These are phyloP conservation scores for Orbilia oligospora DNA, from an alignment of 2,329 filamentous ascomycete genomes.

Conservation along the genomic window DNA sequence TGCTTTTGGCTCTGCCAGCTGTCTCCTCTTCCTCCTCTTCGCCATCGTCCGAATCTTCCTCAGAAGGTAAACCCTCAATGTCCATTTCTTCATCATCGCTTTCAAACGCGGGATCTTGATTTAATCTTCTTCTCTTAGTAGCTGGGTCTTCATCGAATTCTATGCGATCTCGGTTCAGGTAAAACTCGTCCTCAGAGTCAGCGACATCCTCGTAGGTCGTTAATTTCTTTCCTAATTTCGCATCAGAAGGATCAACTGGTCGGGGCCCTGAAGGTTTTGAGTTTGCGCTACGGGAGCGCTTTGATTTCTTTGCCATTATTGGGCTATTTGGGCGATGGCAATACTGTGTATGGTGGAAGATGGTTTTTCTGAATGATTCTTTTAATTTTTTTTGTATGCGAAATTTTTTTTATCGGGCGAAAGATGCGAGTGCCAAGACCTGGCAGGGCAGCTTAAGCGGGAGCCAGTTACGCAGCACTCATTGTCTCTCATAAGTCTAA, in stretches of 20 bases:
- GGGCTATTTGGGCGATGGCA: conserved; percentile 39
- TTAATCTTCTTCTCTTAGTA: conserved; percentile 81
- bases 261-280: conserved; percentile 68
- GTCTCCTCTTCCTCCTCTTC: conserved; percentile 69
- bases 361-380: neutral
- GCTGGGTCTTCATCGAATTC: conserved; percentile 83
- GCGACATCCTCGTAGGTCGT: conserved; percentile 79
- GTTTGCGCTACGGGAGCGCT: conserved; percentile 72
- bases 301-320: conserved; percentile 78
- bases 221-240: conserved; percentile 72
- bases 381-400: conserved; percentile 19
- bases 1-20: conserved; percentile 68
- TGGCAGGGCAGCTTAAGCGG: neutral
- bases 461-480: conserved; percentile 26
- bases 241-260: conserved; percentile 73
- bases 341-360: neutral
- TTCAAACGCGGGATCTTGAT: conserved; percentile 65
- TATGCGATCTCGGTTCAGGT: conserved; percentile 86
- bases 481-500: neutral
- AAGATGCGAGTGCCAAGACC: conserved; percentile 34
- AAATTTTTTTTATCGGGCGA: conserved; percentile 1
- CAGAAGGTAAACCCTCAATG: conserved; percentile 61
- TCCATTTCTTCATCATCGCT: conserved; percentile 62
- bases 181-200: conserved; percentile 94
- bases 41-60: conserved; percentile 64